Base-by-base conservation (phyloP, 2,329 filamentous ascomycete species). In the Sporothrix protearum region DNA sequence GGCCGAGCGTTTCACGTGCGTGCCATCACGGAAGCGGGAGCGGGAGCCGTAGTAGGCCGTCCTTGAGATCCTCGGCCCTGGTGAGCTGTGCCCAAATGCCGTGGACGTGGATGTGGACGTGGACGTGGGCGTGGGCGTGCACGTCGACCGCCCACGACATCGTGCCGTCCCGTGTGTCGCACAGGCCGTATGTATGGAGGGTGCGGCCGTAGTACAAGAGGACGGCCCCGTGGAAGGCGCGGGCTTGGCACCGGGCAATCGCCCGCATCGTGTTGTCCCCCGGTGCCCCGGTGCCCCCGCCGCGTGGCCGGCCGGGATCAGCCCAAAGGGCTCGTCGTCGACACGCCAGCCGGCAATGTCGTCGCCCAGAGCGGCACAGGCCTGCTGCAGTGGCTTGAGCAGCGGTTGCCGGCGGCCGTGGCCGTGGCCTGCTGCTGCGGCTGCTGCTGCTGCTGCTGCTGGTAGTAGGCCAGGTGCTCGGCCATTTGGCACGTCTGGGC, bases 1-100 rank as follows among this genome's bases (percentile, higher is more conserved):
- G 4, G 72, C 71, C 57, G 45, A 22, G 16, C 22, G 25, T 5
- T 30, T 33, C 7, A 45, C n/a, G n/a, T n/a, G n/a, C n/a, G n/a
- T n/a, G n/a, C n/a, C n/a, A n/a, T n/a, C n/a, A n/a, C n/a, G n/a
- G n/a, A n/a, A n/a, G n/a, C n/a, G n/a, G n/a, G n/a, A n/a, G n/a
- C n/a, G n/a, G n/a, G n/a, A n/a, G n/a, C n/a, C n/a, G 19, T 16
- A 69, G 53, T 57, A 57, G 16, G 68, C 53, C n/a, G 19, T 64
- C 69, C 16, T 71, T 73, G 25, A 71, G 28, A 49, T 71, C 72
- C 47, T 73, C 72, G n/a, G 57, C 72, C 2, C 30, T 28, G 28
- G 55, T 71, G 16, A 70, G 25, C 42, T 61, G 42, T 1, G 55
- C 55, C 55, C 55, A 61, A 7, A 61, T 61, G n/a, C n/a, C n/a